Percentiles rank a stretch among this genome's conserved stretches.
phyloP scores from a whole-genome alignment of 176 grass and related monocot genomes.

The Musa beccarii region DNA sequence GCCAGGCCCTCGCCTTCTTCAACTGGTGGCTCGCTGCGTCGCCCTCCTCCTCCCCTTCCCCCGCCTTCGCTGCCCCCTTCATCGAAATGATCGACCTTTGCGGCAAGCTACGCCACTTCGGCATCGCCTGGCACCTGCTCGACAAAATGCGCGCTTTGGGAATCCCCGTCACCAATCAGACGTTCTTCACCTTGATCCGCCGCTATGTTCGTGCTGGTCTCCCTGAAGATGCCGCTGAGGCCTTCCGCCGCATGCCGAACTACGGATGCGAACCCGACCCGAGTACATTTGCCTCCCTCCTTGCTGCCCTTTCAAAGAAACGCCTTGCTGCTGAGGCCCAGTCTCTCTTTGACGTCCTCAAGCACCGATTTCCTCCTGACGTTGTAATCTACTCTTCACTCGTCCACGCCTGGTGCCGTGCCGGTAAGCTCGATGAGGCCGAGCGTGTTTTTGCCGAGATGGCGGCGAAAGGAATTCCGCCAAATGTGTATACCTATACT shows the following conservation, averaged over 20 bases:
- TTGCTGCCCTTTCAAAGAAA: slow-evolving; percentile 60
- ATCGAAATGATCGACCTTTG: slow-evolving; percentile 56
- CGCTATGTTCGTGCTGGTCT: slow-evolving; percentile 60
- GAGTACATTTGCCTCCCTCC: slow-evolving; percentile 38
- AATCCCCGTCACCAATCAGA: slow-evolving; percentile 37
- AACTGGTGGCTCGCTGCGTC: slow-evolving; percentile 37
- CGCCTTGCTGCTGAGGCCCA: slow-evolving; percentile 62
- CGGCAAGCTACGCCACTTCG: slow-evolving; percentile 57
- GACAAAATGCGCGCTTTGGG: slow-evolving; percentile 60
- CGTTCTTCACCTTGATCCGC: slow-evolving; percentile 46
- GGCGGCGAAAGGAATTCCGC: slow-evolving; percentile 42
- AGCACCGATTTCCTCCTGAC: slow-evolving; percentile 49
- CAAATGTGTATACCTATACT: slow-evolving; percentile 91
- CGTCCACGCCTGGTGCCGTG: slow-evolving; percentile 75
- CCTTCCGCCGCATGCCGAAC: slow-evolving; percentile 62
- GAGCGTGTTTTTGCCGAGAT: slow-evolving; percentile 69
- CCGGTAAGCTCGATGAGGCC: slow-evolving; percentile 47
- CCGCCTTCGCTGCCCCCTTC: slow-evolving; percentile 24
- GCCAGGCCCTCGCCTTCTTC: slow-evolving; percentile 59
- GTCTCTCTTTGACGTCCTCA: slow-evolving; percentile 63
- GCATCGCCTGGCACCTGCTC: slow-evolving; percentile 63
- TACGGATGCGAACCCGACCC: slow-evolving; percentile 54
- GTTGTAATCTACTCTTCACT: slow-evolving; percentile 65
- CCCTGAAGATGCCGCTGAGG: slow-evolving; percentile 40
- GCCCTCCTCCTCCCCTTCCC: slow-evolving; percentile 1